These are phyloP conservation scores for Nicotiana undulata DNA, from an alignment of 257 asterid genomes.

Conservation along the genomic window DNA sequence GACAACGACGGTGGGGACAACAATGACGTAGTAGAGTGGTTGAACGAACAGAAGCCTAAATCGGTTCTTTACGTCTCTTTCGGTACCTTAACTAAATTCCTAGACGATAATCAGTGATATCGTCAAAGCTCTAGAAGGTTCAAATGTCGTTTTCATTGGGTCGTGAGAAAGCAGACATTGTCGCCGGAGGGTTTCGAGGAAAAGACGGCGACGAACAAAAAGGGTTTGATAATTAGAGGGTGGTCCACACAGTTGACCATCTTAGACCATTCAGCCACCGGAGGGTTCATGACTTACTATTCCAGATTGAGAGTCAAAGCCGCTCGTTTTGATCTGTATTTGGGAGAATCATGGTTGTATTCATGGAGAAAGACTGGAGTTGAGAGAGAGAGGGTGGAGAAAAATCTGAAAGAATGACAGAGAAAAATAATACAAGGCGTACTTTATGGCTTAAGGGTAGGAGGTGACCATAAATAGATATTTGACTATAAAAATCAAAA, in stretches of 20 bases:
- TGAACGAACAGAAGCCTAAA: neutral
- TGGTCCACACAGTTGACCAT: neutral
- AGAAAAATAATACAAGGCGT: no score
- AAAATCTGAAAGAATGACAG: no score
- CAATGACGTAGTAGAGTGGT: neutral
- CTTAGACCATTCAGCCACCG: neutral
- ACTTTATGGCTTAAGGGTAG: no score
- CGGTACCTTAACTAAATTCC: neutral
- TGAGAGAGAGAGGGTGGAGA: no score
- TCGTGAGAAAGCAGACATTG: neutral
- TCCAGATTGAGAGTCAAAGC: no score
- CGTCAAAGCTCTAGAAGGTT: neutral
- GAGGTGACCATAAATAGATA: no score
- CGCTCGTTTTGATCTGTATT: no score
- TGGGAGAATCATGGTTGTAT: no score
- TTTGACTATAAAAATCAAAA: no score
- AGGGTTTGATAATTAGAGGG: neutral
- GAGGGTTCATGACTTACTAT: neutral
- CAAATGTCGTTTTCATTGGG: neutral
- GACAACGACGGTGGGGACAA: neutral
- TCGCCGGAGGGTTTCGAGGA: neutral
- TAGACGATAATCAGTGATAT: neutral
- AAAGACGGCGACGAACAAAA: neutral
- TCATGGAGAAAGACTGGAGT: no score
- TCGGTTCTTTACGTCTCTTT: neutral